Evolutionary conservation across 495 filamentous ascomycete genomes (phyloP).

Genomic region (Daldinia concentrica): DNA sequence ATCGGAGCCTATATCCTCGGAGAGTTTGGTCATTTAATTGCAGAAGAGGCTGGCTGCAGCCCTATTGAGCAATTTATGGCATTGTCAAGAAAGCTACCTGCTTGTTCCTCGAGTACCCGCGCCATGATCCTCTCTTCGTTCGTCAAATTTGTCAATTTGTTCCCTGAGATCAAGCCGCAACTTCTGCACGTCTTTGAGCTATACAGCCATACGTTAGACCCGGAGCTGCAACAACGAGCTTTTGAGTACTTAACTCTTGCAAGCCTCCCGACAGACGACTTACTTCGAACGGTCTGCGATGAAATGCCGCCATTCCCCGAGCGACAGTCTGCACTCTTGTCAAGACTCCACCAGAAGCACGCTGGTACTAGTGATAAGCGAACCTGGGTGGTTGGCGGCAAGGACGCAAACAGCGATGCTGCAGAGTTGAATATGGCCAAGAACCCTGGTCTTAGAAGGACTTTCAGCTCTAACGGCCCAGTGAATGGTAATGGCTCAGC

Average conservation of each 20-base stretch:
- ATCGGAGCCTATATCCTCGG: slow-evolving; percentile 96
- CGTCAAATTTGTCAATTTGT: slow-evolving; percentile 97
- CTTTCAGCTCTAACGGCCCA: slow-evolving; percentile 73
- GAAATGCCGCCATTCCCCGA: slow-evolving; percentile 99
- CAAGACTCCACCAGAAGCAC: slow-evolving; percentile 91
- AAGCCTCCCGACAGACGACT: slow-evolving; percentile 85
- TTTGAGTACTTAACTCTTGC: slow-evolving; percentile 95
- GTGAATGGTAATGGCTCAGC: slow-evolving; percentile 64
- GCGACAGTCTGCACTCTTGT: slow-evolving; percentile 88
- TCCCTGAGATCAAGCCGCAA: slow-evolving; percentile 98
- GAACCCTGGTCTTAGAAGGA: slow-evolving; percentile 82
- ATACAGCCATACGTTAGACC: slow-evolving; percentile 94
- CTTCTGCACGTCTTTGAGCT: slow-evolving; percentile 87
- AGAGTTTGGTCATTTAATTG: slow-evolving; percentile 97
- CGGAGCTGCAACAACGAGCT: slow-evolving; percentile 94
- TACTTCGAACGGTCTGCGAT: slow-evolving; percentile 94
- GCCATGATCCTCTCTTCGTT: slow-evolving; percentile 95
- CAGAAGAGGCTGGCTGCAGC: slow-evolving; percentile 91
- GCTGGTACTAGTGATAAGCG: slow-evolving; percentile 90
- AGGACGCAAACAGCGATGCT: slow-evolving; percentile 85
- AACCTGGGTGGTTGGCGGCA: slow-evolving; percentile 95
- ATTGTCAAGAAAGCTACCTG: slow-evolving; percentile 87
- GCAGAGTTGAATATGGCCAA: slow-evolving; percentile 84
- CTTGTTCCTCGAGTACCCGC: slow-evolving; percentile 85
- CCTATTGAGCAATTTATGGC: slow-evolving; percentile 98